Base-by-base conservation (phyloP, 1,284 basidiomycete species). In the Termitomyces sp. region DNA sequence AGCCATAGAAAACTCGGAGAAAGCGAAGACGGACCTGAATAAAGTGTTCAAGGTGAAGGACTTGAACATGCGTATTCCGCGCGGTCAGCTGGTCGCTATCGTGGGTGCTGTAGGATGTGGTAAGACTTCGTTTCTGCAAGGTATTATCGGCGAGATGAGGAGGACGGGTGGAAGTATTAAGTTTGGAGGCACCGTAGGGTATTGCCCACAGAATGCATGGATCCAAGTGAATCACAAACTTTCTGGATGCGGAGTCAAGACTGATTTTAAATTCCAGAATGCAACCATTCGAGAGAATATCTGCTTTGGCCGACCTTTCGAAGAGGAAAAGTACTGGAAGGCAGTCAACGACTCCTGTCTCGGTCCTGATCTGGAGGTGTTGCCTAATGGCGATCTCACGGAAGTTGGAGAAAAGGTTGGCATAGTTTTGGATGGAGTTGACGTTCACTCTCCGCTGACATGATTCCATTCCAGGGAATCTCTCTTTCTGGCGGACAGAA, bases 201-300 rank as follows among this genome's bases (percentile, higher is more conserved):
- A 94, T 70, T 93, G 90, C 66, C 82, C 91, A 3, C 92, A 94
- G 68, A 83, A 77, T 24, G 88, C 92, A 1, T 96, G 93, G 92
- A 94, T 96, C 52, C 92, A 94, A 76, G 84, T 70, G 72, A 59
- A 57, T 21, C 49, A 40, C 40, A 46, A 26, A 3, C 28, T 40
- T 34, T 24, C 13, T 21, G 34, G 13, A 33, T 45, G 2, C 38
- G 40, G n/a, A 19, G 28, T 24, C 10, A 5, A 13, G n/a, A 21
- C 24, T 49, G 4, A 47, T 33, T 53, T 39, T 31, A 26, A n/a
- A 33, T 36, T 17, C 19, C 39, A 89, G 82, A 89, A 89, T 67
- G 79, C 84, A 1, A 85, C 84, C 1, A 81, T 90, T 43, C 77
- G 87, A 41, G 87, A 94, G 49, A 96, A 96, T 66, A 86, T 96